A percentile compares a stretch with the other conserved stretches of the same genome.
Conservation (phyloP, 164 flowering plant species). For the Brasenia schreberi region DNA sequence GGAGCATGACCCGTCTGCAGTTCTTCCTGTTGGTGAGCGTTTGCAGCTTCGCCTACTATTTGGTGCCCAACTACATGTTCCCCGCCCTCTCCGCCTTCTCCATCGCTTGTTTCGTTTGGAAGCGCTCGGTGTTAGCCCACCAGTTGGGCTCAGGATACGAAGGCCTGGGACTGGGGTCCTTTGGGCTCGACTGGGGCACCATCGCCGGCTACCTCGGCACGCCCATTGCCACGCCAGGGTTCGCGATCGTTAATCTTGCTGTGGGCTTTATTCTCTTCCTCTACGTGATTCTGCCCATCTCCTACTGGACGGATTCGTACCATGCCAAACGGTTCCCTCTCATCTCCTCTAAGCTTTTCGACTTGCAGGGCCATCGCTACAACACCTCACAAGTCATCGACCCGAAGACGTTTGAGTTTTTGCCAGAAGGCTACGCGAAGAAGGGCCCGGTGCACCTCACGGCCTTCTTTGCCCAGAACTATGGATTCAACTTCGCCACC, state of each 20-base stretch:
- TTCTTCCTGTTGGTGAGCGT: constrained; percentile 37
- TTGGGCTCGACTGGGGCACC: constrained; percentile 48
- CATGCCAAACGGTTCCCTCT: constrained; percentile 45
- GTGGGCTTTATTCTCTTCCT: constrained; percentile 24
- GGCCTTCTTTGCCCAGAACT: constrained; percentile 22
- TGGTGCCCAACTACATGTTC: constrained; percentile 27
- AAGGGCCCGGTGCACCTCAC: constrained; percentile 41
- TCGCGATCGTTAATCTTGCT: constrained; percentile 27
- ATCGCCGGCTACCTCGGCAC: constrained; percentile 29
- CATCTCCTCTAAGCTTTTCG: constrained; percentile 29
- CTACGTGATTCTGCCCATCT: constrained; percentile 29
- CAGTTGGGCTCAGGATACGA: constrained; percentile 37
- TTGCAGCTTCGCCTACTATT: constrained; percentile 33
- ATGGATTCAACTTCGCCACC: constrained; percentile 46
- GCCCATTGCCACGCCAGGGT: constrained; percentile 48
- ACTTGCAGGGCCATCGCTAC: constrained; percentile 21
- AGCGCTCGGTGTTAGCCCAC: constrained; percentile 23
- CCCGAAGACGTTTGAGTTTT: constrained; percentile 13
- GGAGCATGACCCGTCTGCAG: constrained; percentile 44
- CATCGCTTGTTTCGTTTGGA: constrained; percentile 42
- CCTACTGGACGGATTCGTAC: constrained; percentile 41
- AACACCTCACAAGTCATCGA: constrained; percentile 23
- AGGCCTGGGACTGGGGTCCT: constrained; percentile 52
- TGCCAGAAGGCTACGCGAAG: constrained; percentile 20
- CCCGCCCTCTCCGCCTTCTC: constrained; percentile 40